Base-by-base conservation (phyloP, 331 rosid species). In the Telfairia occidentalis region DNA sequence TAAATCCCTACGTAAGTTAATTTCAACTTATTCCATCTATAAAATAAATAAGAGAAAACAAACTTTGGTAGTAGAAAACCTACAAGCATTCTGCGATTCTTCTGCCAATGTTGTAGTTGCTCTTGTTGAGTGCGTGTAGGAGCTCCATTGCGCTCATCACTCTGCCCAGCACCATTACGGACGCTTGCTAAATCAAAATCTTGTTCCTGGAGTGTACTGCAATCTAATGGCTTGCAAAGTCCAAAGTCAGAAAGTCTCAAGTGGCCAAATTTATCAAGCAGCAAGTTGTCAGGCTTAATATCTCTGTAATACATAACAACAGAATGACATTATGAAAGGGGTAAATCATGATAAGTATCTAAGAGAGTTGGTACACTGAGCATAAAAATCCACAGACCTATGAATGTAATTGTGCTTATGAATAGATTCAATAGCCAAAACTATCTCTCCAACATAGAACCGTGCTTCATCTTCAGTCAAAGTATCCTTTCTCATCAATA, bases 221-320 rank as follows among this genome's bases (percentile, higher is more conserved):
- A 95, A 76, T 95, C 99, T 77, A 95, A 85, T 53, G 97, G 99
- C 85, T 95, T 95, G 83, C 99, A 95, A 69, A 95, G 87, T 83
- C 99, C 99, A 66, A 95, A 95, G 86, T 95, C 99, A 30, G 99
- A 95, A 55, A 95, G 87, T 86, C 85, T 88, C 88, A 95, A 77
- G 81, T 95, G 97, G 57, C 99, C 99, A 75, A 82, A 86, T 90
- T 84, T 89, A 86, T 95, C 99, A 60, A 92, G 99, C 77, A 95
- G 87, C 83, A 95, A 82, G 85, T 95, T 95, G 78, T 95, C 99
- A 0, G 99, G 99, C 84, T 95, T 95, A 76, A 95, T 92, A 82
- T 95, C 99, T 90, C 99, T 95, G 93, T 77, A 73, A 78, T 48
- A 61, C 10, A 28, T 16, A 79, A 75, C 58, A 73, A 23, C 52